A percentile compares a stretch with the other conserved stretches of the same genome.
Evolutionary conservation across 176 grass and related monocot genomes (phyloP).

Genomic region (Carex myosuroides): DNA sequence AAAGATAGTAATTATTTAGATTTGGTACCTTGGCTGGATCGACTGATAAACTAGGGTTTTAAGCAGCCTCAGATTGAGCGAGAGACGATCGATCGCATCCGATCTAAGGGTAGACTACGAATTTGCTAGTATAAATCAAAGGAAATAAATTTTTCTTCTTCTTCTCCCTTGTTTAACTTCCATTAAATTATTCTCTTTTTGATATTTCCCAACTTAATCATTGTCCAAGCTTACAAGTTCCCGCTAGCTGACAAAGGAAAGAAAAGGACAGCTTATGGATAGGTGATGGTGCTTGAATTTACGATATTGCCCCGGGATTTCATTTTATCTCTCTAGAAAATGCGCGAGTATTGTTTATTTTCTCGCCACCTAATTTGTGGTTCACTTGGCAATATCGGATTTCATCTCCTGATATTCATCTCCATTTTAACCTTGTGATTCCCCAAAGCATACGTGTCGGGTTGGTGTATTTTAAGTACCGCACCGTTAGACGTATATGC

Average conservation of each 20-base stretch:
- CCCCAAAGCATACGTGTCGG: no score
- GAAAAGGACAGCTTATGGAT: neutral
- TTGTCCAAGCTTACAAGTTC: neutral
- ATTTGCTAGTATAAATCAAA: neutral
- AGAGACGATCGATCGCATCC: neutral
- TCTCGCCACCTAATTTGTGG: neutral
- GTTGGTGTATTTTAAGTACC: no score
- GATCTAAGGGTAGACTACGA: neutral
- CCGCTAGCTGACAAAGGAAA: neutral
- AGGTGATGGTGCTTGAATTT: neutral
- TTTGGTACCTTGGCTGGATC: neutral
- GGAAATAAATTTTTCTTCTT: neutral
- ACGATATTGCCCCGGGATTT: neutral
- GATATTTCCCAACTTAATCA: slow-evolving; percentile 4
- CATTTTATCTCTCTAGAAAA: neutral
- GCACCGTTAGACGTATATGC: no score
- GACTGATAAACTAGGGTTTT: neutral
- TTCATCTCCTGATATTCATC: no score
- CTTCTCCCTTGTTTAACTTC: neutral
- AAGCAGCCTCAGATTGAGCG: neutral
- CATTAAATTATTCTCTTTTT: neutral
- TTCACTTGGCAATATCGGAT: no score
- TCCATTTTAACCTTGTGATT: no score
- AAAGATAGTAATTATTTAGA: neutral
- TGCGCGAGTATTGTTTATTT: neutral